Evolutionary conservation across 1,284 basidiomycete species (phyloP).

Genomic region (Leccinum fallax): DNA sequence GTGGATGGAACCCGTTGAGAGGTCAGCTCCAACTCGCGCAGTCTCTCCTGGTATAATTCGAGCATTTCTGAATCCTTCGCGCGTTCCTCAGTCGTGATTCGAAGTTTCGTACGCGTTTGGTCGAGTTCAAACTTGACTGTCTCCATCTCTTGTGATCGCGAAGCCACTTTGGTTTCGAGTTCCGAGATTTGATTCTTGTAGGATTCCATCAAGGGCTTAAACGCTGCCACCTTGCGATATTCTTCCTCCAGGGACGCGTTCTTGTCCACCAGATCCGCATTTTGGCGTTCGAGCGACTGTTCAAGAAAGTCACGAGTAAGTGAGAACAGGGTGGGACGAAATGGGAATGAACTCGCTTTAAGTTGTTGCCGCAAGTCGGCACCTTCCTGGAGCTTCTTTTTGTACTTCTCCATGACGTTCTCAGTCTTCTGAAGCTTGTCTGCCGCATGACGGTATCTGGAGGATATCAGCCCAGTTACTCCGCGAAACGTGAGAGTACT

Average conservation of each 20-base stretch:
- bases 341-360: conserved; percentile 54
- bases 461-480: not conserved
- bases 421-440: conserved; percentile 93
- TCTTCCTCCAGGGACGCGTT: conserved; percentile 92
- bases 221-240: conserved; percentile 82
- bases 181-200: conserved; percentile 89
- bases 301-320: not conserved
- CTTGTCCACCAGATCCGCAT: conserved; percentile 87
- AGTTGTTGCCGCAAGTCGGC: conserved; percentile 86
- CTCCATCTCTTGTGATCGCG: conserved; percentile 72
- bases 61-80: conserved; percentile 83
- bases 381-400: conserved; percentile 96
- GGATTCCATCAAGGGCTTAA: conserved; percentile 89
- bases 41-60: conserved; percentile 89
- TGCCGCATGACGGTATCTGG: conserved; percentile 84
- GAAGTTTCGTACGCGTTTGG: conserved; percentile 68
- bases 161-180: conserved; percentile 71
- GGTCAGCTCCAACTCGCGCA: conserved; percentile 82
- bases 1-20: conserved; percentile 47
- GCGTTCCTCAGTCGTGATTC: conserved; percentile 69
- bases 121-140: conserved; percentile 77
- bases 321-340: conserved; percentile 6
- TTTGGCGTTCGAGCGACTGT: conserved; percentile 89
- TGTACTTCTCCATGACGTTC: conserved; percentile 98
- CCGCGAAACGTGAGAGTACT: not conserved